A percentile compares a stretch with the other conserved stretches of the same genome.
Conservation (phyloP, 805 yeast genomes). For the Yamadazyma sp. region DNA sequence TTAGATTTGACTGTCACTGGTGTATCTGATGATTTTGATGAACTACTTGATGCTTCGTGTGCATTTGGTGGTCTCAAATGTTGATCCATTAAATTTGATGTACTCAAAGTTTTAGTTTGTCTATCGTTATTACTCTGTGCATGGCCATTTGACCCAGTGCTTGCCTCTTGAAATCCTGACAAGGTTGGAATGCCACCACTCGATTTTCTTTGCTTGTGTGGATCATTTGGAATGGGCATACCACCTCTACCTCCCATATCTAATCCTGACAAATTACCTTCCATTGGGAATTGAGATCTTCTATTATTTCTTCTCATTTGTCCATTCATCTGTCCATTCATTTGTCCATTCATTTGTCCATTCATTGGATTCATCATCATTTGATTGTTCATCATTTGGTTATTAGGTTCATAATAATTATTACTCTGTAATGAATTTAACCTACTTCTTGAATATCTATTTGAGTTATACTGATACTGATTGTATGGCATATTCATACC, state of each 20-base stretch:
- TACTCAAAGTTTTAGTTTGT: constrained; percentile 14
- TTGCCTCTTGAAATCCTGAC: background rate
- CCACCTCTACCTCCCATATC: constrained; percentile 49
- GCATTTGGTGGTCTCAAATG: constrained; percentile 21
- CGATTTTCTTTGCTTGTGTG: constrained; percentile 13
- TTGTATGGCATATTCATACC: constrained; percentile 5
- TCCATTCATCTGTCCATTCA: constrained; percentile 6
- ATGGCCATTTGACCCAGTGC: background rate
- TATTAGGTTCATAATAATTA: constrained; percentile 8
- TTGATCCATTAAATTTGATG: constrained; percentile 11
- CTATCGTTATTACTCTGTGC: constrained; percentile 1
- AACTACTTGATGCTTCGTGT: constrained; percentile 8
- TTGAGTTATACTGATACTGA: constrained; percentile 4
- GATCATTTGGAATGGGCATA: constrained; percentile 33
- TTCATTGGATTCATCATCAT: no score
- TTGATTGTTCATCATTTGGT: constrained; percentile 7
- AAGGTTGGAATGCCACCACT: constrained; percentile 13
- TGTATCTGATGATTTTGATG: constrained; percentile 19
- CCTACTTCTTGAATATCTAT: constrained; percentile 10
- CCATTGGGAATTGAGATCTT: constrained; percentile 30
- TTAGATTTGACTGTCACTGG: constrained; percentile 20
- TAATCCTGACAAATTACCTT: constrained; percentile 25
- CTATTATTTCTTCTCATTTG: constrained; percentile 29
- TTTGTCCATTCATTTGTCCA: constrained; percentile 3
- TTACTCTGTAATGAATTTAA: constrained; percentile 15